These are phyloP conservation scores for Penicillium sp. DNA, from an alignment of 2,329 filamentous ascomycete genomes.

Conservation along the genomic window DNA sequence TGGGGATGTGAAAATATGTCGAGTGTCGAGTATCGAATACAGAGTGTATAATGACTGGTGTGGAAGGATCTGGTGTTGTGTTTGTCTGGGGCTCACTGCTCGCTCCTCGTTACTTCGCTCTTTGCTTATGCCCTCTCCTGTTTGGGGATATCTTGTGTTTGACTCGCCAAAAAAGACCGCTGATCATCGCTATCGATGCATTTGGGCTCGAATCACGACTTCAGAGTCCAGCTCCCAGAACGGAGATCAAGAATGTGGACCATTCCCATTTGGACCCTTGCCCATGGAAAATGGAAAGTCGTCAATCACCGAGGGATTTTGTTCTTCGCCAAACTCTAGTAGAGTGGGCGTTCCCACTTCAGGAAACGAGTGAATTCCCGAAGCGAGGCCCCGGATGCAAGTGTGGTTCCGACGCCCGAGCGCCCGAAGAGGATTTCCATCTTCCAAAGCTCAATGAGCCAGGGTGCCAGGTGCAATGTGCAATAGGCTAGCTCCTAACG, in stretches of 20 bases:
- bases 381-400: slow-evolving; percentile 13
- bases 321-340: slow-evolving; percentile 4
- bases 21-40: too few relatives aligned
- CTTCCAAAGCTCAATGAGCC: too few relatives aligned
- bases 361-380: not conserved
- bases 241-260: slow-evolving; percentile 9
- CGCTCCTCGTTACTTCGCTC: not conserved
- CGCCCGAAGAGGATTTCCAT: not conserved
- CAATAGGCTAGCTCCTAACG: too few relatives aligned
- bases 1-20: too few relatives aligned
- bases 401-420: slow-evolving; percentile 20
- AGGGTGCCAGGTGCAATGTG: too few relatives aligned
- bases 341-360: slow-evolving; percentile 2
- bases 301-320: not conserved
- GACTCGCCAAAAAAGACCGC: not conserved
- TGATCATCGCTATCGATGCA: slow-evolving; percentile 8
- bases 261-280: not conserved
- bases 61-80: too few relatives aligned
- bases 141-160: too few relatives aligned
- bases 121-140: too few relatives aligned
- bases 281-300: not conserved
- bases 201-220: not conserved
- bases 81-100: too few relatives aligned
- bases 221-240: not conserved
- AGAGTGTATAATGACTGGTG: too few relatives aligned